Evolutionary conservation across 129 eudicot genomes (phyloP), one percentile per base, ranked within the genome.

Genomic region (Escallonia rubra): DNA sequence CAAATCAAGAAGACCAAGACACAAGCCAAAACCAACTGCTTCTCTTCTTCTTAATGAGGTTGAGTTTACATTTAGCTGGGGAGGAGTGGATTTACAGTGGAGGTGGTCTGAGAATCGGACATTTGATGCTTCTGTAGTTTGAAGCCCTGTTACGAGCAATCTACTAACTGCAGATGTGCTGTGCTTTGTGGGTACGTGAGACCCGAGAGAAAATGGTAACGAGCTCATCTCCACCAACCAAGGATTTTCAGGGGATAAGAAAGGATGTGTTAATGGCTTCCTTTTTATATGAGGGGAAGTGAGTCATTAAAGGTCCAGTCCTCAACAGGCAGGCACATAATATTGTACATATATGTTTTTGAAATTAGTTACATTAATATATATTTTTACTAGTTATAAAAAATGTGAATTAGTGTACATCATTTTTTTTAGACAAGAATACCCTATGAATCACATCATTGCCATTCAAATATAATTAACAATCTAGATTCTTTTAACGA

Each of bases 31-130:
- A 4, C 82, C 86, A 39, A 86, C 63, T 50, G 81, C 73, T 77
- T 84, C 83, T 77, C 91, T 86, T 84, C 96, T 83, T n/a, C 77
- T 72, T 3, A 85, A 41, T 41, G 64, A 44, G 53, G 61, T 42
- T 71, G 64, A 43, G 9, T 44, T 56, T 5, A 15, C 52, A 43
- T 48, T 46, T 62, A 39, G 43, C 48, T 54, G 53, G 61, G 41
- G 54, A 45, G 75, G 14, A 46, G 8, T 52, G 63, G 10, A 66
- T 34, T 53, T 15, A 48, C 5, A 41, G 8, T 59, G n/a, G 55
- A 56, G 38, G 54, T 40, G 2, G 43, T 53, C 63, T 16, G 56
- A 9, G 72, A 64, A 42, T 42, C 57, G 71, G 58, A 70, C 41
- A 12, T 75, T 5, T 53, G 68, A 67, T 6, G 76, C 45, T 69